Percentiles rank a stretch among this genome's conserved stretches.
Evolutionary conservation across 352 stramenopile species (phyloP).

Genomic region (Blastocystis sp.): DNA sequence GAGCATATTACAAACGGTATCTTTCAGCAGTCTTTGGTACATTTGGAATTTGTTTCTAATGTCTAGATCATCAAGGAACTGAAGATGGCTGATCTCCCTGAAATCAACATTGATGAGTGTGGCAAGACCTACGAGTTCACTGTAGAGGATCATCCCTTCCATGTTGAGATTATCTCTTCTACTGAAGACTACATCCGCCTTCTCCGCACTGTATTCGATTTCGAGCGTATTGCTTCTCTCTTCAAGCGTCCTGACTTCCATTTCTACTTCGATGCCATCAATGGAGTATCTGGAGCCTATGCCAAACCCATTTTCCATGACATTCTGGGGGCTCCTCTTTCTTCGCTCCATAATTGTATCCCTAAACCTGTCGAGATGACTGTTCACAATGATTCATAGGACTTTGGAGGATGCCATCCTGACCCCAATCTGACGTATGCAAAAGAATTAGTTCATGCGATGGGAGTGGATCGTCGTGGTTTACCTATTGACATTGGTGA

Average conservation of each 20-base stretch:
- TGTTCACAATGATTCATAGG: constrained; percentile 67
- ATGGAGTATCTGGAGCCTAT: constrained; percentile 91
- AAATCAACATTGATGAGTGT: constrained; percentile 72
- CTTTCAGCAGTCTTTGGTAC: constrained; percentile 70
- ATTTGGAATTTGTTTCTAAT: constrained; percentile 65
- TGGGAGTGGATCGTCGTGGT: constrained; percentile 76
- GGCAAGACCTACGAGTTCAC: constrained; percentile 69
- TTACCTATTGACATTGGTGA: constrained; percentile 69
- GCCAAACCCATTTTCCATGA: constrained; percentile 88
- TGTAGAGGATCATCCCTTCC: constrained; percentile 62
- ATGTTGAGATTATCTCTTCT: constrained; percentile 90
- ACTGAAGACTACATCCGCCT: constrained; percentile 87
- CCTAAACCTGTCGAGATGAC: constrained; percentile 44
- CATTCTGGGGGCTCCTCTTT: constrained; percentile 76
- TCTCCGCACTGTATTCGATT: constrained; percentile 94
- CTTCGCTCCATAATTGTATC: constrained; percentile 71
- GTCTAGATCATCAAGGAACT: constrained; percentile 87
- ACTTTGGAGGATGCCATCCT: constrained; percentile 90
- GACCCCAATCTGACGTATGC: constrained; percentile 99
- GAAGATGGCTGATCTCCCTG: constrained; percentile 80
- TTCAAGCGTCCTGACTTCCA: constrained; percentile 82
- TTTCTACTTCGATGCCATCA: constrained; percentile 93
- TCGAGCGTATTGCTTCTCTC: constrained; percentile 83
- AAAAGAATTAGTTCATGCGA: constrained; percentile 84
- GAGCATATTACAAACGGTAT: constrained; percentile 94